phyloP scores from a whole-genome alignment of 2,329 filamentous ascomycete species.

The Fusarium phyllophilum region DNA sequence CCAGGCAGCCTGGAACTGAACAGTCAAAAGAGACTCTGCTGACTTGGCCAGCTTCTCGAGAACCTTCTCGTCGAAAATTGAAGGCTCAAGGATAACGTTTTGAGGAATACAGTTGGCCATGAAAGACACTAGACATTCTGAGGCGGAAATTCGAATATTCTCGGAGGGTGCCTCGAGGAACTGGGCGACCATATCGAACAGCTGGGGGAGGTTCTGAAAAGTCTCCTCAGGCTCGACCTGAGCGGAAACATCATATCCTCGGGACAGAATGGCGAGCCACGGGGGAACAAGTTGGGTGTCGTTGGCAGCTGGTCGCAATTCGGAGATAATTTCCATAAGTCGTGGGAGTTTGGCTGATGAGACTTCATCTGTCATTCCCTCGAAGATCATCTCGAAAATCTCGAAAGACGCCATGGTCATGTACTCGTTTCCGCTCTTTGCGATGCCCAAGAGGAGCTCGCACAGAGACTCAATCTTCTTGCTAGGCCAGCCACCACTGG shows the following conservation, averaged over 20 bases:
- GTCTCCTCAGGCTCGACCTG: conserved; percentile 91
- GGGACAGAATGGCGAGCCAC: conserved; percentile 94
- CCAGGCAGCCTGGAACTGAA: conserved; percentile 95
- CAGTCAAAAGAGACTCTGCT: conserved; percentile 79
- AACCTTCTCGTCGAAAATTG: conserved; percentile 90
- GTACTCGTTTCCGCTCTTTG: conserved; percentile 90
- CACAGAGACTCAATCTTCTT: conserved; percentile 94
- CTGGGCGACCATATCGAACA: conserved; percentile 81
- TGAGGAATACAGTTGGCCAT: conserved; percentile 89
- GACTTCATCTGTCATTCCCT: conserved; percentile 86
- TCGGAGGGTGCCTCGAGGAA: conserved; percentile 89
- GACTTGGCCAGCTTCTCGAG: conserved; percentile 82
- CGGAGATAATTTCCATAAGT: conserved; percentile 89
- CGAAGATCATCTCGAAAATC: conserved; percentile 97
- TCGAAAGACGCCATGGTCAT: conserved; percentile 97
- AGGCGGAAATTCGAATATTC: conserved; percentile 93
- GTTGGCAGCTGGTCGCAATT: conserved; percentile 89
- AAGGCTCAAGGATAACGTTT: conserved; percentile 85
- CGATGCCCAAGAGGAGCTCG: conserved; percentile 88
- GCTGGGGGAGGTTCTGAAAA: conserved; percentile 86
- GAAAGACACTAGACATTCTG: conserved; percentile 94
- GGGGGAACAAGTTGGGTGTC: conserved; percentile 94
- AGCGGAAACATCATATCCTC: conserved; percentile 92
- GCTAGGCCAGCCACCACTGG: conserved; percentile 94
- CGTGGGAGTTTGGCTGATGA: conserved; percentile 90